Conservation (phyloP, 352 stramenopile genomes). For the Globisporangium megalacanthum region DNA sequence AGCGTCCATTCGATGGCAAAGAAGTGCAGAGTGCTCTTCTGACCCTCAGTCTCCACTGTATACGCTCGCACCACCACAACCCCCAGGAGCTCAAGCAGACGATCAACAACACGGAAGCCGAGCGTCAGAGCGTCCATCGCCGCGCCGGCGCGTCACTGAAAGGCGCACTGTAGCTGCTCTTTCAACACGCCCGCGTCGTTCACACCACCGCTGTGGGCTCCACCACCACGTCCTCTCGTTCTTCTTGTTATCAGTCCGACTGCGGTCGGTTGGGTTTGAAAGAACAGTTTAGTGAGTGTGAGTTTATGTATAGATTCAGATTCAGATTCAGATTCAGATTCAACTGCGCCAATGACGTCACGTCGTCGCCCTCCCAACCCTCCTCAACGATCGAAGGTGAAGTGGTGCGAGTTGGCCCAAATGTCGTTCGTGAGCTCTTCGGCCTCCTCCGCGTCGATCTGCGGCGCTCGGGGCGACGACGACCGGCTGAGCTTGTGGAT, state of each 20-base stretch:
- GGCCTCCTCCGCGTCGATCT: conserved; percentile 43
- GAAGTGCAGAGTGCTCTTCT: too few species aligned
- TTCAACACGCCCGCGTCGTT: neutral
- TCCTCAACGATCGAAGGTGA: conserved; percentile 47
- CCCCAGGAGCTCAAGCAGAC: conserved; percentile 61
- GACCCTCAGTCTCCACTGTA: too few species aligned
- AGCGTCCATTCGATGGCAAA: neutral
- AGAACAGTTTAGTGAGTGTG: too few species aligned
- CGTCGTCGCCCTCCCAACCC: conserved; percentile 6
- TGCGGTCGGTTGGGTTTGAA: too few species aligned
- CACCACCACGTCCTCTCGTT: neutral
- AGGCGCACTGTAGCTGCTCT: conserved; percentile 48
- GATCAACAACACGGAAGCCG: conserved; percentile 70
- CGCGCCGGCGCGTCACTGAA: conserved; percentile 75
- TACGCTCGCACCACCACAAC: neutral
- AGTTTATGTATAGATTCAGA: too few species aligned
- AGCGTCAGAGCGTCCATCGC: conserved; percentile 78
- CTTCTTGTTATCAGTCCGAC: too few species aligned
- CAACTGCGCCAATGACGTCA: too few species aligned
- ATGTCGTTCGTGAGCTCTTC: conserved; percentile 70
- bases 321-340: too few species aligned
- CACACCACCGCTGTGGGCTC: neutral
- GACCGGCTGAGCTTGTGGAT: too few species aligned
- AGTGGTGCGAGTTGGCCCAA: conserved; percentile 76
- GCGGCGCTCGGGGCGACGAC: neutral